Conservation (phyloP, 1,284 basidiomycete genomes). For the Malassezia obtusa region DNA sequence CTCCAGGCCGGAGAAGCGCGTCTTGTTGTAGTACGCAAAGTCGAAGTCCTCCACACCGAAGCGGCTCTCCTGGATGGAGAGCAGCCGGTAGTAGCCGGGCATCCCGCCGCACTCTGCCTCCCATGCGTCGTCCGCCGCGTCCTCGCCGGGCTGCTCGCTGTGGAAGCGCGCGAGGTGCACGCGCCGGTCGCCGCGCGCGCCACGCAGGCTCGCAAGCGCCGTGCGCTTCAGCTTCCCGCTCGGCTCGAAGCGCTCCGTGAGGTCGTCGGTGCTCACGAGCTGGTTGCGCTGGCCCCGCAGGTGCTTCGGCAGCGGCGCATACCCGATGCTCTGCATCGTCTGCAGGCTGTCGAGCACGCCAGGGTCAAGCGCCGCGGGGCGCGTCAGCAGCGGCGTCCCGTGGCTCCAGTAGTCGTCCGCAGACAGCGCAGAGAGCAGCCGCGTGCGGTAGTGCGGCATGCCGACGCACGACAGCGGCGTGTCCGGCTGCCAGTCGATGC, state of each 20-base stretch:
- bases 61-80: conserved; percentile 95
- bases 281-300: conserved; percentile 72
- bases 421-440: conserved; percentile 69
- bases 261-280: conserved; percentile 50
- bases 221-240: conserved; percentile 22
- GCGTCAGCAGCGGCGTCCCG: conserved; percentile 52
- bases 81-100: conserved; percentile 75
- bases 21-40: conserved; percentile 60
- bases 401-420: conserved; percentile 30
- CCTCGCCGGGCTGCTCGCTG: conserved; percentile 23
- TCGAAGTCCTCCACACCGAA: conserved; percentile 99
- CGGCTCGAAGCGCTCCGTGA: conserved; percentile 15
- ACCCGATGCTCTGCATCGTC: conserved; percentile 76
- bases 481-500: conserved; percentile 66
- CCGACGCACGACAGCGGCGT: conserved; percentile 87
- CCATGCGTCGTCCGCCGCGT: conserved; percentile 13
- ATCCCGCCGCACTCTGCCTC: conserved; percentile 48
- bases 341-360: conserved; percentile 69
- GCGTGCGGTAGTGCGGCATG: conserved; percentile 70
- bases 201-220: conserved; percentile 17
- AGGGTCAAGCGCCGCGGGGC: conserved; percentile 62
- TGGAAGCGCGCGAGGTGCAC: conserved; percentile 61
- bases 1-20: conserved; percentile 80
- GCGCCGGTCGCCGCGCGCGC: conserved; percentile 32
- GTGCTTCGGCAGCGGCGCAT: conserved; percentile 72